Base-by-base conservation (phyloP, 2,329 filamentous ascomycete species). In the Microsporum audouinii region DNA sequence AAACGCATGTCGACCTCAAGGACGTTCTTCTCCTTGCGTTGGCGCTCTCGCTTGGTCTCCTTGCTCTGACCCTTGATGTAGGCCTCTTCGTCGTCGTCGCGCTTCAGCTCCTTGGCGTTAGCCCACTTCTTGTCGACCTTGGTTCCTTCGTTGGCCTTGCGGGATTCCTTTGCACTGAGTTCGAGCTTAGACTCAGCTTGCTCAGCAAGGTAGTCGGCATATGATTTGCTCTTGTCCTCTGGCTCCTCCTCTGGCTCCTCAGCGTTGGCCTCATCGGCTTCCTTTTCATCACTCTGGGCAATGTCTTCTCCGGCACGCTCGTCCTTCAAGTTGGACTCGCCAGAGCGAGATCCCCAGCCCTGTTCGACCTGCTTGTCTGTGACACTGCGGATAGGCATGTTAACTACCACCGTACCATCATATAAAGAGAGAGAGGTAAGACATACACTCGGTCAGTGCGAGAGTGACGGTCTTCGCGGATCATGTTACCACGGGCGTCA, bases 101-200 rank as follows among this genome's bases (percentile, higher is more conserved):
- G 80, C 70, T 74, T 70, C 69, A 84, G 69, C 65, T 80, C 77
- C 81, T 91, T 95, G 74, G 90, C 91, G 71, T 83, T 81, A 71
- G 88, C 88, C 89, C 91, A 96, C 84, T 96, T 94, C 84, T 94
- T 92, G 82, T 91, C 86, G 71, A 80, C 74, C 81, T 90, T 89
- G 80, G 81, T 83, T 72, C 91, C 91, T 81, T 96, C 91, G 82
- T 97, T 96, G 77, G 92, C 80, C 81, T 91, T 86, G 79, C 94
- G 92, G 72, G 90, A 82, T 71, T 89, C 83, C 70, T 86, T 82
- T 68, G 79, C 76, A 69, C 83, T 83, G 66, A 81, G 76, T 69
- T 80, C 82, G 67, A 84, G 83, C 80, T 90, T 91, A 84, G 91
- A 92, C 76, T 85, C 82, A 62, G 83, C 83, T 72, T 81, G 81